Percentiles rank a stretch among this genome's conserved stretches.
These are phyloP conservation scores for Echium plantagineum DNA, from an alignment of 257 asterid genomes.

Conservation along the genomic window DNA sequence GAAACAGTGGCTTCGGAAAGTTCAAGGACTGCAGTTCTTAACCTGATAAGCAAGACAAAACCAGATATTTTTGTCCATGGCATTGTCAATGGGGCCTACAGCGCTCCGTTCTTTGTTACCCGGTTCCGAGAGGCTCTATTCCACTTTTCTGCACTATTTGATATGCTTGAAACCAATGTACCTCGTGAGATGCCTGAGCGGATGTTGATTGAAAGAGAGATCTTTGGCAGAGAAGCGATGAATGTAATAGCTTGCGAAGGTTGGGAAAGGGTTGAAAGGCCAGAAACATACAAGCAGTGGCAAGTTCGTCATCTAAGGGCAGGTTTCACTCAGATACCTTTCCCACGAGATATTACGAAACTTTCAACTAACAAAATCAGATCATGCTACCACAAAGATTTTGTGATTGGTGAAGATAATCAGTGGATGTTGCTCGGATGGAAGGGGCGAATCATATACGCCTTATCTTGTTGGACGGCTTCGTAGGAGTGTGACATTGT, in stretches of 20 bases:
- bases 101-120: conserved; percentile 18
- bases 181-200: conserved; percentile 16
- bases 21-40: conserved; percentile 12
- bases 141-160: conserved; percentile 18
- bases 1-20: conserved; percentile 14
- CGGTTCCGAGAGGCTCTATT: conserved; percentile 20
- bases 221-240: conserved; percentile 17
- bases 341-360: conserved; percentile 7
- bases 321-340: conserved; percentile 11
- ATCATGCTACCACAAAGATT: conserved; percentile 16
- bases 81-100: conserved; percentile 15
- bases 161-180: conserved; percentile 16
- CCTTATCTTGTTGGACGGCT: conserved; percentile 16
- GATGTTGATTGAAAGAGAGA: conserved; percentile 11
- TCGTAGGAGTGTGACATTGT: background rate
- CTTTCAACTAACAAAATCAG: conserved; percentile 11
- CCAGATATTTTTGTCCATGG: conserved; percentile 18
- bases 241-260: conserved; percentile 21
- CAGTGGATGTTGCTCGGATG: conserved; percentile 18
- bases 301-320: conserved; percentile 15
- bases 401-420: conserved; percentile 14
- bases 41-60: conserved; percentile 7
- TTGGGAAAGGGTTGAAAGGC: conserved; percentile 20
- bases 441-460: conserved; percentile 17
- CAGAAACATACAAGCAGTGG: conserved; percentile 23